Percentiles rank a stretch among this genome's conserved stretches.
These are phyloP conservation scores for Naegleria fowleri DNA, from an alignment of 208 protist species.

Conservation along the genomic window DNA sequence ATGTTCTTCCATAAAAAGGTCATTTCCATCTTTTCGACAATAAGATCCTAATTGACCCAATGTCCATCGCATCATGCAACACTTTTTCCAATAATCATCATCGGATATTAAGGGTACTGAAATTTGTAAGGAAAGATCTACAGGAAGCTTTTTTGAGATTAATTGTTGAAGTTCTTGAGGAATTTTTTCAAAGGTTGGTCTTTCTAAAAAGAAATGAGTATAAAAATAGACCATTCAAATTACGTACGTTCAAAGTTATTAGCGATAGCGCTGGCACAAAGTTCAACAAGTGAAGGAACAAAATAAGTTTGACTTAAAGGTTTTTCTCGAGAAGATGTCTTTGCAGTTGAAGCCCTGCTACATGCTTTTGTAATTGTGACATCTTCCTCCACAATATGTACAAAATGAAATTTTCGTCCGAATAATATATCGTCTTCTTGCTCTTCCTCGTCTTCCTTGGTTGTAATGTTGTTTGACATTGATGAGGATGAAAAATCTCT, in stretches of 20 bases:
- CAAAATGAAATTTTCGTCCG: neutral
- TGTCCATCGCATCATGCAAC: conserved; percentile 12
- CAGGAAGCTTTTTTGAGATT: neutral
- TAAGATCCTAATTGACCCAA: conserved; percentile 3
- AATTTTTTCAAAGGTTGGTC: neutral
- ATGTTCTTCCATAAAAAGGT: too few species aligned
- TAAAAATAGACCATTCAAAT: too few species aligned
- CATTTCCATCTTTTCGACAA: neutral
- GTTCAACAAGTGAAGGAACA: neutral
- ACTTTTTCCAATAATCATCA: conserved; percentile 25
- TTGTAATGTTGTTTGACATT: neutral
- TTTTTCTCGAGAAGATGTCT: neutral
- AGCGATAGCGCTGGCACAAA: neutral
- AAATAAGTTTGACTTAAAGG: neutral
- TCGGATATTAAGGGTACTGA: neutral
- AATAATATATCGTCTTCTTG: neutral
- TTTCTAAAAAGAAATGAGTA: neutral
- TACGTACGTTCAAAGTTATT: neutral
- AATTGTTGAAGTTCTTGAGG: neutral
- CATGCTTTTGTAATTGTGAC: neutral
- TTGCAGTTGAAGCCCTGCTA: neutral
- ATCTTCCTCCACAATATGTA: neutral
- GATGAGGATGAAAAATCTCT: neutral
- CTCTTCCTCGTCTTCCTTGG: neutral
- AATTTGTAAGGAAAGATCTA: conserved; percentile 5